phyloP scores from a whole-genome alignment of 257 asterid species.

The Apocynum venetum region DNA sequence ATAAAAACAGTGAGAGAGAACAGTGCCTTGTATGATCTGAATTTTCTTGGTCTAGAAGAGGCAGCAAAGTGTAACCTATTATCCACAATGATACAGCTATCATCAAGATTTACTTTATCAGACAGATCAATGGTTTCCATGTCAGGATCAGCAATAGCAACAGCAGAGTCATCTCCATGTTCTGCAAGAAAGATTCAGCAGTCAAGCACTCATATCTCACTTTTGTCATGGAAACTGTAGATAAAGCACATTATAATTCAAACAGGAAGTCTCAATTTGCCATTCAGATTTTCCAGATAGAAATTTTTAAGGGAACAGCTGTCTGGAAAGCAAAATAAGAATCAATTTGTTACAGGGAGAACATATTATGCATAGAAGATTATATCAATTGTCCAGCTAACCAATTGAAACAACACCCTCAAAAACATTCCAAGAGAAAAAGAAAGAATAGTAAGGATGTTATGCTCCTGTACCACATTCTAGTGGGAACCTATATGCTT shows the following conservation, averaged over 20 bases:
- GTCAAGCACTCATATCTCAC: neutral
- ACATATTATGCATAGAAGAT: neutral
- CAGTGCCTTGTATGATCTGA: constrained; percentile 62
- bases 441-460: neutral
- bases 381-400: neutral
- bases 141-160: constrained; percentile 29
- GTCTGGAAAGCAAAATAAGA: neutral
- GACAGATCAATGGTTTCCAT: constrained; percentile 64
- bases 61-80: constrained; percentile 21
- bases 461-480: neutral
- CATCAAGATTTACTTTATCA: constrained; percentile 31
- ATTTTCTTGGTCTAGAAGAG: constrained; percentile 41
- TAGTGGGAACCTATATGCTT: neutral
- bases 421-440: neutral
- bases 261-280: neutral
- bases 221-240: neutral
- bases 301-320: constrained; percentile 2
- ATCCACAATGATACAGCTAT: constrained; percentile 19
- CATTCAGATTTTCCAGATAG: neutral
- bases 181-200: constrained; percentile 27
- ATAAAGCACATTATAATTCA: neutral
- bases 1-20: neutral
- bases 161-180: constrained; percentile 17
- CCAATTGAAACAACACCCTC: neutral
- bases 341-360: neutral